These are phyloP conservation scores for Aspergillus fructus DNA, from an alignment of 2,329 filamentous ascomycete species.

Conservation along the genomic window DNA sequence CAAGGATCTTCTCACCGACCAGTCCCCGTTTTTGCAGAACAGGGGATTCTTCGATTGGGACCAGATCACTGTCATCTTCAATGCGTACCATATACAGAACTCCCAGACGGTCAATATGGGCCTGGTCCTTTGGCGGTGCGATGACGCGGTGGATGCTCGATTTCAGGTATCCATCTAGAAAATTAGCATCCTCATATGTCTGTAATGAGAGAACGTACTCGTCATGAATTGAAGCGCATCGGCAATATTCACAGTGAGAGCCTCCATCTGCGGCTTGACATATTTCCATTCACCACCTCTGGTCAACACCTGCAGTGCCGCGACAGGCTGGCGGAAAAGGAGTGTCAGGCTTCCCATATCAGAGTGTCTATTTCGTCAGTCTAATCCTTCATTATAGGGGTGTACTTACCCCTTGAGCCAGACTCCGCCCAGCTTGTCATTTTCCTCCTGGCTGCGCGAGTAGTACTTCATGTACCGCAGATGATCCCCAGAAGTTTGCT, in stretches of 20 bases:
- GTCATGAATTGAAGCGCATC: neutral
- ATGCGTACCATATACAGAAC: neutral
- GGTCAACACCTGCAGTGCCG: neutral
- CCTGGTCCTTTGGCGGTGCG: neutral
- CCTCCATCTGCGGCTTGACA: neutral
- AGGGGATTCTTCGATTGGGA: neutral
- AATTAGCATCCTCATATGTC: neutral
- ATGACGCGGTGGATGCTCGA: conserved; percentile 2
- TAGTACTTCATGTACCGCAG: conserved; percentile 6
- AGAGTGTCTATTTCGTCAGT: neutral
- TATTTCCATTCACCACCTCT: neutral
- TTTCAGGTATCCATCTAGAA: conserved; percentile 1
- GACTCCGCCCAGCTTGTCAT: neutral
- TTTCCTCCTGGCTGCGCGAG: neutral
- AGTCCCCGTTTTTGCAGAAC: neutral
- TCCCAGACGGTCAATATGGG: neutral
- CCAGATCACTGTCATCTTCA: neutral
- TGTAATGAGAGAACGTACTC: neutral
- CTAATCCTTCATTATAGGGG: no score
- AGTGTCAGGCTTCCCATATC: neutral
- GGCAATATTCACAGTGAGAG: conserved; percentile 31
- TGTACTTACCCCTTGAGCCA: neutral
- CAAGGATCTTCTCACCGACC: neutral
- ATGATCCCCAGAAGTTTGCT: neutral
- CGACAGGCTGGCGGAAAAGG: neutral